These are phyloP conservation scores for Lunasporangiospora selenospora DNA, from an alignment of 192 early-diverging fungal species.

Conservation along the genomic window DNA sequence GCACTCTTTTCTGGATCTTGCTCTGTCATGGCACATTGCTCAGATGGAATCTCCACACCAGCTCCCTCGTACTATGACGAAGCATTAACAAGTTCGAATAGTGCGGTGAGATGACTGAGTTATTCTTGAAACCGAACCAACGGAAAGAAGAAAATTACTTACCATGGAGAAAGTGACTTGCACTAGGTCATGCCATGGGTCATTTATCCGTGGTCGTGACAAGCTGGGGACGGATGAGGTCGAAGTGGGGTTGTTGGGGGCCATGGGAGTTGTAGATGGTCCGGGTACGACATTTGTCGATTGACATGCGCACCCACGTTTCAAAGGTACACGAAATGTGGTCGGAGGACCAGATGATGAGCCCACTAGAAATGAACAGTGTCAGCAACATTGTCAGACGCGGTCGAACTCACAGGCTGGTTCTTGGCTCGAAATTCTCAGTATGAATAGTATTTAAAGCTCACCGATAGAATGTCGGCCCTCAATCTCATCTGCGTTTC, in stretches of 20 bases:
- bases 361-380: slow-evolving; percentile 8
- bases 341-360: slow-evolving; percentile 9
- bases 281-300: background rate
- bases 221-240: slow-evolving; percentile 1
- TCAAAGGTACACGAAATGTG: slow-evolving; percentile 11
- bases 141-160: slow-evolving; percentile 6
- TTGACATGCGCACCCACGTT: slow-evolving; percentile 11
- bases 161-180: slow-evolving; percentile 17
- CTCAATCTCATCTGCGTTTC: too few relatives aligned
- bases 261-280: slow-evolving; percentile 1
- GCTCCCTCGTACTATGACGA: slow-evolving; percentile 19
- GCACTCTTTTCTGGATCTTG: slow-evolving; percentile 15
- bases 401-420: background rate
- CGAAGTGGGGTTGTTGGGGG: slow-evolving; percentile 1
- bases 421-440: background rate
- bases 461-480: too few relatives aligned
- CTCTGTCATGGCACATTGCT: slow-evolving; percentile 8
- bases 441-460: background rate
- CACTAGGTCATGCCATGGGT: slow-evolving; percentile 26
- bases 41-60: slow-evolving; percentile 15
- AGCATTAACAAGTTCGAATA: slow-evolving; percentile 11
- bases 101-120: background rate
- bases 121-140: slow-evolving; percentile 8
- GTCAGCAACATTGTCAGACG: background rate
- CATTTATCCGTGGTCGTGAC: slow-evolving; percentile 20